phyloP scores from a whole-genome alignment of 305 asterid genomes.

The Fraxinus baroniana region DNA sequence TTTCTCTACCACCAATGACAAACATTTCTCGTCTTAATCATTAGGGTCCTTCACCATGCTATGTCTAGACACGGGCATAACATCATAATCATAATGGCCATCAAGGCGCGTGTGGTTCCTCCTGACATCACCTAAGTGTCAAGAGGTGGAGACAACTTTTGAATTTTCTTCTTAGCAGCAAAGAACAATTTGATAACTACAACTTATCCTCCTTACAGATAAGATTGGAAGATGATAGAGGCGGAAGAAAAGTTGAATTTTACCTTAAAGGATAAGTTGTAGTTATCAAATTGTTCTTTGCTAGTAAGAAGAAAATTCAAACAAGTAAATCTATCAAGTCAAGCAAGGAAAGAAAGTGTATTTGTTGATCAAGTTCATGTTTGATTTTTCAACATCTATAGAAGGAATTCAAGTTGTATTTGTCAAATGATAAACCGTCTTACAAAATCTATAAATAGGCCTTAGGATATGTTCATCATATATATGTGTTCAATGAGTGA shows the following conservation, averaged over 20 bases:
- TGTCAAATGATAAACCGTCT: background rate
- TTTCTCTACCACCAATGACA: background rate
- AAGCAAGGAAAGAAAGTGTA: background rate
- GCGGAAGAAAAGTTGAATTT: no score
- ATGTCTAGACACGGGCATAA: background rate
- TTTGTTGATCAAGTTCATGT: background rate
- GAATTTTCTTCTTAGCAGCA: background rate
- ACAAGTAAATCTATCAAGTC: background rate
- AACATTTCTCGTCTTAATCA: background rate
- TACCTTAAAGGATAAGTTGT: background rate
- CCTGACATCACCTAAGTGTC: background rate
- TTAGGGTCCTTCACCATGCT: background rate
- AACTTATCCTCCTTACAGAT: no score
- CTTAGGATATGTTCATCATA: background rate
- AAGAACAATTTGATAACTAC: background rate
- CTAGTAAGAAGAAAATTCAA: background rate
- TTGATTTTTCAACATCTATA: background rate
- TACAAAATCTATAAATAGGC: background rate
- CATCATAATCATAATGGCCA: background rate
- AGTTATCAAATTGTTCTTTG: background rate
- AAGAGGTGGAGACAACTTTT: background rate
- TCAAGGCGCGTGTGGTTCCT: background rate
- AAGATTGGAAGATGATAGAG: no score
- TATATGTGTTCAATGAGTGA: background rate
- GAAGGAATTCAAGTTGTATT: background rate